phyloP scores from a whole-genome alignment of 176 grass and related monocot genomes.

The Cenchrus americanus region DNA sequence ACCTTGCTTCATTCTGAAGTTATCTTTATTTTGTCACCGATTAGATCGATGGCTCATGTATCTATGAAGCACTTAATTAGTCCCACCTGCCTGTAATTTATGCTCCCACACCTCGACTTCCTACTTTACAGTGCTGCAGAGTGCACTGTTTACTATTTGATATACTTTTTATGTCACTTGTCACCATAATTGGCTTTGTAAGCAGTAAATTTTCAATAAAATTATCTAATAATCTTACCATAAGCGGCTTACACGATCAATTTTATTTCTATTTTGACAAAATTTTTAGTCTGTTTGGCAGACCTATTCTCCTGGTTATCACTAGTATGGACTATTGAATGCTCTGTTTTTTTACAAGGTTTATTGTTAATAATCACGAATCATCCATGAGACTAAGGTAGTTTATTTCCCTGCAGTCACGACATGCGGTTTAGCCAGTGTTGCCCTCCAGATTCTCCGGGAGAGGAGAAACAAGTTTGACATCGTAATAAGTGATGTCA shows the following conservation, averaged over 20 bases:
- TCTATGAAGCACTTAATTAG: background rate
- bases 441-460: constrained; percentile 83
- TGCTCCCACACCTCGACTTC: background rate
- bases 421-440: constrained; percentile 80
- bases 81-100: background rate
- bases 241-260: background rate
- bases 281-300: constrained; percentile 7
- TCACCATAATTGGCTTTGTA: constrained; percentile 8
- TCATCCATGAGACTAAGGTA: constrained; percentile 36
- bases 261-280: constrained; percentile 8
- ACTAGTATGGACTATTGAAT: background rate
- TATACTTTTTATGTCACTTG: constrained; percentile 8
- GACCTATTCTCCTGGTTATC: background rate
- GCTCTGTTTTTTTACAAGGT: background rate
- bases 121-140: background rate
- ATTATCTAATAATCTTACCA: background rate
- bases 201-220: background rate
- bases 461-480: constrained; percentile 90
- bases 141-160: background rate
- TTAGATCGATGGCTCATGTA: background rate
- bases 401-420: constrained; percentile 63
- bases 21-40: constrained; percentile 19
- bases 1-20: background rate
- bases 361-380: background rate
- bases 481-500: constrained; percentile 99